Base-by-base conservation (phyloP, 176 grass and related monocot genomes). In the Aegilops bicornis region DNA sequence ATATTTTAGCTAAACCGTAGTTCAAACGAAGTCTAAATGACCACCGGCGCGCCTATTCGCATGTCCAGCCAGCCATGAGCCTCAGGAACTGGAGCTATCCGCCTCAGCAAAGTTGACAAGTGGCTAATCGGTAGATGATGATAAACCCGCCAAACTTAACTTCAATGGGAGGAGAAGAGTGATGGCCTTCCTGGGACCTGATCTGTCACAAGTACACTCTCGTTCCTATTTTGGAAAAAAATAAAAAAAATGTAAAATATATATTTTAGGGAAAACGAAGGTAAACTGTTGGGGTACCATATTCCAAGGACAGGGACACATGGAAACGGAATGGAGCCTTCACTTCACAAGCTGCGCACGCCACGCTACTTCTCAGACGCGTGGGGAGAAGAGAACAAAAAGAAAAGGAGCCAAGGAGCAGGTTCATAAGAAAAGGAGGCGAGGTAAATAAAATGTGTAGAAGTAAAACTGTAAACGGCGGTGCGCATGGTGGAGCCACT, bases 321-420 rank as follows among this genome's bases (percentile, higher is more conserved):
- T 45, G 70, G 12, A 47, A 73, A 27, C 8, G 39, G 24, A 87
- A 87, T 59, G 66, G 35, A 83, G 73, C 56, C 68, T 87, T 90
- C 74, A 83, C 60, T 87, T 90, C 58, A 79, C 60, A 81, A 82
- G 16, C 50, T 61, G 36, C 16, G n/a, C 74, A 64, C 8, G 16
- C 15, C 69, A 62, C 20, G 24, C 12, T 37, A 63, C 25, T 68
- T 85, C 13, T 69, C 36, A 32, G 23, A 24, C 61, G 70, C 23
- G 73, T 36, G 48, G 8, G 2, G 35, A 59, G 22, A 76, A 67
- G 7, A 74, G 6, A 76, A 70, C 33, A 54, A 54, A 45, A 45
- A 12, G 11, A 23, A 45, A 39, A 39, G 1, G 15, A 48, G 13
- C n/a, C 19, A 83, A 45, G 6, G 60, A 10, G n/a, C 2, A 7